phyloP scores from a whole-genome alignment of 371 early-diverging fungal species.

The Encephalitozoon cuniculi region DNA sequence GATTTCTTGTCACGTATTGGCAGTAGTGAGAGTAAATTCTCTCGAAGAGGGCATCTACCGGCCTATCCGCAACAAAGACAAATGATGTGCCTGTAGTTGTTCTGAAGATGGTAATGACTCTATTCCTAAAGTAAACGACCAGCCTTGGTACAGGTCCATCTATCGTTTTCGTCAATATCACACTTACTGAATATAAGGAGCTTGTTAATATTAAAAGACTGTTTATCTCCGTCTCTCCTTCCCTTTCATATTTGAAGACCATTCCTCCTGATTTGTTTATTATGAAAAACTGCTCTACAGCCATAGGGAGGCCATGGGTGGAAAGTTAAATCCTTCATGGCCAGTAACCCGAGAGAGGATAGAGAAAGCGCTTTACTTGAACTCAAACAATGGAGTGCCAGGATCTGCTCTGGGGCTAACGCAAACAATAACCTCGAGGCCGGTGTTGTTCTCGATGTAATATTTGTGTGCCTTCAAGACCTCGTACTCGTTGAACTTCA shows the following conservation, averaged over 20 bases:
- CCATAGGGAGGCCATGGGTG: background rate
- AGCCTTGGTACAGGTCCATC: background rate
- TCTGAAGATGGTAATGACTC: constrained; percentile 18
- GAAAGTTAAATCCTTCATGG: background rate
- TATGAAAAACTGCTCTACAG: constrained; percentile 38
- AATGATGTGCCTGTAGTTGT: constrained; percentile 27
- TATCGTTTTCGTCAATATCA: background rate
- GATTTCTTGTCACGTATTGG: constrained; percentile 91
- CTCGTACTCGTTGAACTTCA: constrained; percentile 41
- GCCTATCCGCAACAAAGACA: constrained; percentile 24
- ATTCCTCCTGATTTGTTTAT: constrained; percentile 52
- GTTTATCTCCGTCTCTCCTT: background rate
- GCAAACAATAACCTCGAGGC: background rate
- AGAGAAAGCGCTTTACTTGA: constrained; percentile 16
- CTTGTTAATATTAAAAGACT: constrained; percentile 24
- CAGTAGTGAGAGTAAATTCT: constrained; percentile 76
- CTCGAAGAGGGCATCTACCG: constrained; percentile 59
- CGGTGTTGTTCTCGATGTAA: constrained; percentile 26
- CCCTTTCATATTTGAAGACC: constrained; percentile 35
- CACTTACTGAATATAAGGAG: constrained; percentile 25
- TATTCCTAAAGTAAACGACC: background rate
- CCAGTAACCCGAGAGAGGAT: background rate
- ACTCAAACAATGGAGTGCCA: constrained; percentile 35
- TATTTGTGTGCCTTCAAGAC: constrained; percentile 21
- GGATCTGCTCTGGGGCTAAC: constrained; percentile 28